These are phyloP conservation scores for Phytophthora capsici DNA, from an alignment of 352 stramenopile species.

Conservation along the genomic window DNA sequence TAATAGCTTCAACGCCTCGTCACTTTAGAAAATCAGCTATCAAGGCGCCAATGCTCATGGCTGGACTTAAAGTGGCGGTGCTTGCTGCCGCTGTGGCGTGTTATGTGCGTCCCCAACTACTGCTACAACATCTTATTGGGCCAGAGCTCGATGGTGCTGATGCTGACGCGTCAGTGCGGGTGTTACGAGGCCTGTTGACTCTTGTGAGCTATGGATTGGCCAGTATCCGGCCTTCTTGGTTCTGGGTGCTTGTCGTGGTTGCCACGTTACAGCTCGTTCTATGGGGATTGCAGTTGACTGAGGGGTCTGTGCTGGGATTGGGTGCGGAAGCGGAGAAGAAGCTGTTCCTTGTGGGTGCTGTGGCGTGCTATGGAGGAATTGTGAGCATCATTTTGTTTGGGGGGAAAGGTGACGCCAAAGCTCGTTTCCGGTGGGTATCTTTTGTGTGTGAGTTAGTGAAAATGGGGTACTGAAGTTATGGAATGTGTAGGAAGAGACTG, in stretches of 20 bases:
- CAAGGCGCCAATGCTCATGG: constrained; percentile 28
- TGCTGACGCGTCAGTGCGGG: constrained; percentile 52
- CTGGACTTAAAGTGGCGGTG: constrained; percentile 47
- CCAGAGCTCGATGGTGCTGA: constrained; percentile 37
- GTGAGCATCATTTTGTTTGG: constrained; percentile 60
- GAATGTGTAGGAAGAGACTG: constrained; percentile 47
- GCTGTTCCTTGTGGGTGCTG: constrained; percentile 45
- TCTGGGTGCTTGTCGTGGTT: constrained; percentile 48
- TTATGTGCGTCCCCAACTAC: constrained; percentile 58
- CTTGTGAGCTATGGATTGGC: constrained; percentile 59
- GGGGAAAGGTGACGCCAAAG: constrained; percentile 39
- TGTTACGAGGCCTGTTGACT: constrained; percentile 66
- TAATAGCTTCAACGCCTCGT: constrained; percentile 32
- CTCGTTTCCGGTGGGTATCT: constrained; percentile 54
- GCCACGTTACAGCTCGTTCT: constrained; percentile 61
- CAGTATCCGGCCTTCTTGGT: constrained; percentile 47
- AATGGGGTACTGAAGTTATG: constrained; percentile 1
- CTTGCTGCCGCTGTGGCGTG: constrained; percentile 49
- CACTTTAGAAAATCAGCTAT: constrained; percentile 16
- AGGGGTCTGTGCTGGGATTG: constrained; percentile 45
- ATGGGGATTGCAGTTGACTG: constrained; percentile 54
- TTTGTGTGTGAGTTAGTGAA: neutral
- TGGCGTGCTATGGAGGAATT: constrained; percentile 54
- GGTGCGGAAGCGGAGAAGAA: constrained; percentile 54
- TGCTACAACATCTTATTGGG: constrained; percentile 43